phyloP scores from a whole-genome alignment of 2,329 filamentous ascomycete species.

The Byssoonygena ceratinophila region DNA sequence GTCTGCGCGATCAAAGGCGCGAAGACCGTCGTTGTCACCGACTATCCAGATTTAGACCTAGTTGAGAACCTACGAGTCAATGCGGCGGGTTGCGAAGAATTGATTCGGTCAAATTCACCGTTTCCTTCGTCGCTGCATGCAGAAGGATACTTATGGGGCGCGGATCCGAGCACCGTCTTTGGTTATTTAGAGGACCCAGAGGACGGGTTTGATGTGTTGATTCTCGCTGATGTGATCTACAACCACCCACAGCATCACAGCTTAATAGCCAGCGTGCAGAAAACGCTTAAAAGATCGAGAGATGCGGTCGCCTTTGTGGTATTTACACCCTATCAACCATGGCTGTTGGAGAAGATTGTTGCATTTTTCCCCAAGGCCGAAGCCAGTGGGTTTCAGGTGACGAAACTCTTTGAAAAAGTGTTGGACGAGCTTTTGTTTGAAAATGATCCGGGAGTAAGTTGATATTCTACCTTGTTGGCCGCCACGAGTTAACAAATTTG shows the following conservation, averaged over 20 bases:
- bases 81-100: conserved; percentile 47
- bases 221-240: conserved; percentile 83
- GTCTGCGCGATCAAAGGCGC: conserved; percentile 66
- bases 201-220: conserved; percentile 61
- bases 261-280: conserved; percentile 59
- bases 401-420: conserved; percentile 68
- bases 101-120: conserved; percentile 21
- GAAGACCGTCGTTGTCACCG: conserved; percentile 60
- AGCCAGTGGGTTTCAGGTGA: conserved; percentile 61
- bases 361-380: conserved; percentile 72
- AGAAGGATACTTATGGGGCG: conserved; percentile 77
- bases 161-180: conserved; percentile 48
- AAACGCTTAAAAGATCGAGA: conserved; percentile 49
- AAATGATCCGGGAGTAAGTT: conserved; percentile 62
- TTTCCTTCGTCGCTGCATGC: conserved; percentile 42
- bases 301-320: conserved; percentile 67
- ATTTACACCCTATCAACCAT: conserved; percentile 88
- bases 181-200: conserved; percentile 41
- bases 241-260: conserved; percentile 78
- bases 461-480: background rate
- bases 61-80: conserved; percentile 70
- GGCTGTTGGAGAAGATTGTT: conserved; percentile 75
- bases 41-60: conserved; percentile 80
- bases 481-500: conserved; percentile 2
- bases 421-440: conserved; percentile 85